These are phyloP conservation scores for Cymbopogon flexuosus DNA, from an alignment of 202 grass and related monocot species.

Conservation along the genomic window DNA sequence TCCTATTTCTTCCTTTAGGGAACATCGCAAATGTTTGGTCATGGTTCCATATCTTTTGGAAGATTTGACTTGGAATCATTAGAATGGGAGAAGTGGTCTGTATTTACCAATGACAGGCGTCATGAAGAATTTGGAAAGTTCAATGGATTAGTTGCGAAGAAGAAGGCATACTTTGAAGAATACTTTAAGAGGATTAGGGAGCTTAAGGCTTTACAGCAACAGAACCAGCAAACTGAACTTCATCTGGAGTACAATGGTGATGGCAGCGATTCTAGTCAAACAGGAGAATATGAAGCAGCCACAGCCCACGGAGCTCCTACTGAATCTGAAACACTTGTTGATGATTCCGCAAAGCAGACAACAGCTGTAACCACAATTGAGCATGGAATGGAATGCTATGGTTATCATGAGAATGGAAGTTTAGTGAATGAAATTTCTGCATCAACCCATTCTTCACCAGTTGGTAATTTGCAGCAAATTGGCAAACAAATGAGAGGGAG, in stretches of 20 bases:
- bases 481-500: constrained; percentile 30
- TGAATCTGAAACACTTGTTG: constrained; percentile 36
- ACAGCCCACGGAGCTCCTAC: constrained; percentile 32
- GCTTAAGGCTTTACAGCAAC: constrained; percentile 77
- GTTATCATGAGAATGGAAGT: constrained; percentile 26
- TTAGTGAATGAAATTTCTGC: constrained; percentile 30
- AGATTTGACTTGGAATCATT: constrained; percentile 88
- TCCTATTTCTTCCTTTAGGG: constrained; percentile 48
- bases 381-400: constrained; percentile 20
- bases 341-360: constrained; percentile 31
- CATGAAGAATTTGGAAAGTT: constrained; percentile 93
- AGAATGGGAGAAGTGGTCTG: constrained; percentile 94
- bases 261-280: constrained; percentile 86
- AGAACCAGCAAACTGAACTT: constrained; percentile 75
- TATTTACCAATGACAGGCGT: constrained; percentile 81
- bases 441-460: constrained; percentile 12
- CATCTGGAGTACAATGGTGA: constrained; percentile 80
- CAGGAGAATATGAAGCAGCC: constrained; percentile 53
- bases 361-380: constrained; percentile 24
- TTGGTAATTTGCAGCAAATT: constrained; percentile 20
- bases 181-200: constrained; percentile 87
- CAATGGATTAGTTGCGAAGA: constrained; percentile 90
- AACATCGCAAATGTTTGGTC: constrained; percentile 68
- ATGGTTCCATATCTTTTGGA: constrained; percentile 98
- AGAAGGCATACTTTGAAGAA: constrained; percentile 96